These are phyloP conservation scores for Chalciporus sp. DNA, from an alignment of 1,284 basidiomycete species.

Conservation along the genomic window DNA sequence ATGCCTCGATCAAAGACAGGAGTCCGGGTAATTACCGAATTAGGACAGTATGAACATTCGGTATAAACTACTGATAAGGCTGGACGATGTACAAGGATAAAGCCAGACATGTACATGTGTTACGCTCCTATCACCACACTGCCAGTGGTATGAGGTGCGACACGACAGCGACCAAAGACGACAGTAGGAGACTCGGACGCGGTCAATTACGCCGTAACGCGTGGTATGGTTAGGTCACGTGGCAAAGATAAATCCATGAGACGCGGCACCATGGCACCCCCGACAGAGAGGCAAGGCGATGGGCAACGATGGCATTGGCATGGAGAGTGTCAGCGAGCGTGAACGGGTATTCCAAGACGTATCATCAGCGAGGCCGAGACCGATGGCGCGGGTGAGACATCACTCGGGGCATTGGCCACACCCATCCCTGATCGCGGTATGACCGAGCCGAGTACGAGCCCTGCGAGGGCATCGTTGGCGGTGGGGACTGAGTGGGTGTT, in stretches of 20 bases:
- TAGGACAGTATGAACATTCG: neutral
- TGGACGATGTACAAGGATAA: neutral
- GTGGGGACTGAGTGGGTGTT: neutral
- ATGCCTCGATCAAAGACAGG: conserved; percentile 11
- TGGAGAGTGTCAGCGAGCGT: conserved; percentile 3
- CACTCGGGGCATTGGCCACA: neutral
- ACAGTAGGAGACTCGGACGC: conserved; percentile 22
- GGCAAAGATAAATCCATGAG: conserved; percentile 26
- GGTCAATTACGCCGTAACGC: conserved; percentile 12
- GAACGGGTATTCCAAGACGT: neutral
- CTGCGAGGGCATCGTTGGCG: neutral
- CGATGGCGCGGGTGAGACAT: conserved; percentile 13
- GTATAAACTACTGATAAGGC: neutral
- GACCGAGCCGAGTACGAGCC: neutral
- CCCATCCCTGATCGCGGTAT: conserved; percentile 24
- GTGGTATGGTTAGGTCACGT: conserved; percentile 26
- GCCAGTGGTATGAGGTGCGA: neutral
- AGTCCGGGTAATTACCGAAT: conserved; percentile 24
- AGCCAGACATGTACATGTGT: neutral
- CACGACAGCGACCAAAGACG: conserved; percentile 8
- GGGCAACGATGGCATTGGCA: conserved; percentile 8
- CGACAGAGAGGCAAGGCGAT: conserved; percentile 11
- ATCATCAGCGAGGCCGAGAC: neutral
- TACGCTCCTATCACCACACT: neutral
- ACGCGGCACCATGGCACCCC: neutral